These are phyloP conservation scores for Chaetomiaceae sp. DNA, from an alignment of 2,329 filamentous ascomycete genomes.

Conservation along the genomic window DNA sequence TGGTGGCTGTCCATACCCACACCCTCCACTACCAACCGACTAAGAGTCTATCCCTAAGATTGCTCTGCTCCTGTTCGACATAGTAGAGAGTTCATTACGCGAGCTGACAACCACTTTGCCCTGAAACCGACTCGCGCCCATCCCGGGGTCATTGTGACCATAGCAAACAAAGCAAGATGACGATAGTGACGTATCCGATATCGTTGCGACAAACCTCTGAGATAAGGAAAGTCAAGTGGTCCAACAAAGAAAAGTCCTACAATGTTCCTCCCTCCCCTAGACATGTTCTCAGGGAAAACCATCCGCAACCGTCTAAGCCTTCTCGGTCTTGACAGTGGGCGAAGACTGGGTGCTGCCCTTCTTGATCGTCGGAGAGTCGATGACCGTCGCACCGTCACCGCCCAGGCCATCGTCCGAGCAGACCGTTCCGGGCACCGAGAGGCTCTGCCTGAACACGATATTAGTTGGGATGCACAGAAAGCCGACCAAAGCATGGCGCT, in stretches of 20 bases:
- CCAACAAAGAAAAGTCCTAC: conserved; percentile 16
- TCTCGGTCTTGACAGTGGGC: conserved; percentile 44
- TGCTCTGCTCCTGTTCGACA: conserved; percentile 16
- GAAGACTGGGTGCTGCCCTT: conserved; percentile 46
- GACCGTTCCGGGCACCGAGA: conserved; percentile 36
- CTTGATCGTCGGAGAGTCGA: conserved; percentile 42
- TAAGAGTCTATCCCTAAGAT: conserved; percentile 23
- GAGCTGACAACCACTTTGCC: conserved; percentile 23
- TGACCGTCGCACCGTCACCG: conserved; percentile 52
- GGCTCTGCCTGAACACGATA: conserved; percentile 34
- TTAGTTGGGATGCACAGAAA: conserved; percentile 16
- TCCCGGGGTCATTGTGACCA: conserved; percentile 13
- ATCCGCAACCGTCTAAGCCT: conserved; percentile 30
- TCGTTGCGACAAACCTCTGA: conserved; percentile 18
- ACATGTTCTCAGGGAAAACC: conserved; percentile 18
- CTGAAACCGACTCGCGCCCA: conserved; percentile 15
- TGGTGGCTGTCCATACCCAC: conserved; percentile 18
- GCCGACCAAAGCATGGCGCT: neutral
- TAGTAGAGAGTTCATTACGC: conserved; percentile 24
- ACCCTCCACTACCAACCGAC: conserved; percentile 15
- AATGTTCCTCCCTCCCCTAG: conserved; percentile 21
- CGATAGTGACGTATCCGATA: conserved; percentile 24
- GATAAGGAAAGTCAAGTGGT: conserved; percentile 18
- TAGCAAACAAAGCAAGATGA: conserved; percentile 22
- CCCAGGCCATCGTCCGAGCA: conserved; percentile 44